A percentile compares a stretch with the other conserved stretches of the same genome.
Evolutionary conservation across 441 rosid species (phyloP).

Genomic region (Flueggea neowawraea): DNA sequence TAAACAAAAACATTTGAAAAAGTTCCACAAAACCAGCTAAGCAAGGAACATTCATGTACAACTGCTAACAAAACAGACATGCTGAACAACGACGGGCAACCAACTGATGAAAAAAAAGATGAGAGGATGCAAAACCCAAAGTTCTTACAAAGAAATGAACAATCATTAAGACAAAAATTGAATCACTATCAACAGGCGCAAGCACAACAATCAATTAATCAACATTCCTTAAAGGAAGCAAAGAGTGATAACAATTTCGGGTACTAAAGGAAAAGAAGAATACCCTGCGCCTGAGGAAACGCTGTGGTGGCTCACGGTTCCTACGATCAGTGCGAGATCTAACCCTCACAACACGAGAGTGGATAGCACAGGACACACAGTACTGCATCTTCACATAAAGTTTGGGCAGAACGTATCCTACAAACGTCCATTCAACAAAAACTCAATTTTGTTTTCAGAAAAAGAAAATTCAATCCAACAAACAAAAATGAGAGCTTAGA

Average conservation of each 20-base stretch:
- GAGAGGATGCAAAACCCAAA: too few species aligned
- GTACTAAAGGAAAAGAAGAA: not conserved
- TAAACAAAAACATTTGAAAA: not conserved
- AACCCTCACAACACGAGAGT: constrained; percentile 92
- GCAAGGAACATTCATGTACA: not conserved
- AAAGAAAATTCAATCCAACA: too few species aligned
- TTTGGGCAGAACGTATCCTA: constrained; percentile 85
- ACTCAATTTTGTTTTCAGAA: too few species aligned
- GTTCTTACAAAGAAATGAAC: too few species aligned
- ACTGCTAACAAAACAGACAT: not conserved
- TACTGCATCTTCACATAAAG: constrained; percentile 86
- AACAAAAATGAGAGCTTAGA: not conserved
- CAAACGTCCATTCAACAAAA: too few species aligned
- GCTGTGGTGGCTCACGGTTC: constrained; percentile 84
- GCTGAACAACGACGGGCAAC: too few species aligned
- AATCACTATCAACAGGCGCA: not conserved
- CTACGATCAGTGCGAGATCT: constrained; percentile 74
- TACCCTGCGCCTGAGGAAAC: constrained; percentile 90
- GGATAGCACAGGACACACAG: constrained; percentile 89
- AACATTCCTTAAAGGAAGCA: not conserved
- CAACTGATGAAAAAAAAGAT: too few species aligned
- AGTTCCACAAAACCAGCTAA: not conserved
- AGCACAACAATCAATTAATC: not conserved
- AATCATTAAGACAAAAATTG: too few species aligned
- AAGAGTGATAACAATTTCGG: not conserved